Percentiles rank a stretch among this genome's conserved stretches.
Evolutionary conservation across 2,329 filamentous ascomycete species (phyloP).

Genomic region (Colletotrichum chrysophilum): DNA sequence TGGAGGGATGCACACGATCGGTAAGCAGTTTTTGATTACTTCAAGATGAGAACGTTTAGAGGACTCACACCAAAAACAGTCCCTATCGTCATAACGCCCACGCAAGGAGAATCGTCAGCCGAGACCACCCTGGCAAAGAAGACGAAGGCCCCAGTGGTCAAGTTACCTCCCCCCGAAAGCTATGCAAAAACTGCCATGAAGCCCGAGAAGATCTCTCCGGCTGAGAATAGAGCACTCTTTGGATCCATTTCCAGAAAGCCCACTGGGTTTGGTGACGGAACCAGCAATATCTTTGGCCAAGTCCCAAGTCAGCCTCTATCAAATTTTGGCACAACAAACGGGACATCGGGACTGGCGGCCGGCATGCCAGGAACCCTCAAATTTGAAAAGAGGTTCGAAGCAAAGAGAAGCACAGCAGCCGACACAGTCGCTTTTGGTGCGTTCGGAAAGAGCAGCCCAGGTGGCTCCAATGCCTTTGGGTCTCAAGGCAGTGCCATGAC

Average conservation of each 20-base stretch:
- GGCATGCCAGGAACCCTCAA: neutral
- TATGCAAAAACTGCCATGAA: neutral
- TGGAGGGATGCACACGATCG: neutral
- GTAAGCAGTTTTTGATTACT: neutral
- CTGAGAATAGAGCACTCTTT: neutral
- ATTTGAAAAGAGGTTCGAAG: neutral
- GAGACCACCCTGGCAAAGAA: no score
- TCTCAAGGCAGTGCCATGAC: no score
- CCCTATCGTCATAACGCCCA: neutral
- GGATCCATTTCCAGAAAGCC: neutral
- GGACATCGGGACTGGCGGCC: neutral
- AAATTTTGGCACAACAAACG: neutral
- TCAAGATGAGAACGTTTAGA: neutral
- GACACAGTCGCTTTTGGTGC: neutral
- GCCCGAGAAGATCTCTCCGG: neutral
- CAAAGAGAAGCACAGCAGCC: neutral
- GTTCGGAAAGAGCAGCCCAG: no score
- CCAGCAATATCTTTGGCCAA: neutral
- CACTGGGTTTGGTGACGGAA: neutral
- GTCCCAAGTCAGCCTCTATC: neutral
- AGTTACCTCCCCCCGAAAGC: neutral
- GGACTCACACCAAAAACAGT: neutral
- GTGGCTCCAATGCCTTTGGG: no score
- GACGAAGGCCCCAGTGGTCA: no score
- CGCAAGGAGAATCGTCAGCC: no score